Evolutionary conservation across 2,329 filamentous ascomycete genomes (phyloP).

Genomic region (Fusarium brachygibbosum): DNA sequence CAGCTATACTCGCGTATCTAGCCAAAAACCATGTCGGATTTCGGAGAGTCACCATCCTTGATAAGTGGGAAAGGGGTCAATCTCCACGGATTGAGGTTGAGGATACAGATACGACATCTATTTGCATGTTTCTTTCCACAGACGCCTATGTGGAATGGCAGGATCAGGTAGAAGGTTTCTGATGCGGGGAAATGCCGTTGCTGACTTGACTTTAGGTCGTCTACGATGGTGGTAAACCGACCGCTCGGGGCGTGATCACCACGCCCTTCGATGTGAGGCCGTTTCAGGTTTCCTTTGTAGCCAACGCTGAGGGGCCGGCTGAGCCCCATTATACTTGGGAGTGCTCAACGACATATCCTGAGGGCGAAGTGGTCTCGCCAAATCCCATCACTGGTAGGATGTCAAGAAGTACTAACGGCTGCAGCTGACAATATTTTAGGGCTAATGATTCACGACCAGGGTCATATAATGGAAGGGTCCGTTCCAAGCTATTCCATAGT

Average conservation of each 20-base stretch:
- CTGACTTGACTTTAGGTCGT: slow-evolving; percentile 57
- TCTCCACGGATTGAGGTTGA: slow-evolving; percentile 58
- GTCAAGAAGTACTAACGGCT: not conserved
- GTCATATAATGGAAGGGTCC: slow-evolving; percentile 40
- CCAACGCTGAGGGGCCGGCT: slow-evolving; percentile 38
- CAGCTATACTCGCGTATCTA: slow-evolving; percentile 64
- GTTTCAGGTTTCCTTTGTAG: slow-evolving; percentile 63
- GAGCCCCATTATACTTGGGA: slow-evolving; percentile 57
- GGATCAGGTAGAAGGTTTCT: slow-evolving; percentile 57
- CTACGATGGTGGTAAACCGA: slow-evolving; percentile 53
- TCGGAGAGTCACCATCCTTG: slow-evolving; percentile 61
- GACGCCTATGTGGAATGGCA: slow-evolving; percentile 71
- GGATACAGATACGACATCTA: slow-evolving; percentile 59
- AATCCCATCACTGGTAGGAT: slow-evolving; percentile 45
- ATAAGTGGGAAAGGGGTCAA: slow-evolving; percentile 53
- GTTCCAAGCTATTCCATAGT: slow-evolving; percentile 66
- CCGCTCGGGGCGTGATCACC: slow-evolving; percentile 67
- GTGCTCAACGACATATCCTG: slow-evolving; percentile 63
- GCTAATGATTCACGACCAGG: slow-evolving; percentile 59
- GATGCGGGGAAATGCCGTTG: accelerated
- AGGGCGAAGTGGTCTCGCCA: slow-evolving; percentile 52
- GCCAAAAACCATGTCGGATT: slow-evolving; percentile 68
- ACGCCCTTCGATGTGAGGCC: slow-evolving; percentile 64
- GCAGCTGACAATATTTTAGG: slow-evolving; percentile 52
- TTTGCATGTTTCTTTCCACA: slow-evolving; percentile 64